Evolutionary conservation across 1,139 yeast genomes (phyloP).

Genomic region (Magnusiomyces magnusii): DNA sequence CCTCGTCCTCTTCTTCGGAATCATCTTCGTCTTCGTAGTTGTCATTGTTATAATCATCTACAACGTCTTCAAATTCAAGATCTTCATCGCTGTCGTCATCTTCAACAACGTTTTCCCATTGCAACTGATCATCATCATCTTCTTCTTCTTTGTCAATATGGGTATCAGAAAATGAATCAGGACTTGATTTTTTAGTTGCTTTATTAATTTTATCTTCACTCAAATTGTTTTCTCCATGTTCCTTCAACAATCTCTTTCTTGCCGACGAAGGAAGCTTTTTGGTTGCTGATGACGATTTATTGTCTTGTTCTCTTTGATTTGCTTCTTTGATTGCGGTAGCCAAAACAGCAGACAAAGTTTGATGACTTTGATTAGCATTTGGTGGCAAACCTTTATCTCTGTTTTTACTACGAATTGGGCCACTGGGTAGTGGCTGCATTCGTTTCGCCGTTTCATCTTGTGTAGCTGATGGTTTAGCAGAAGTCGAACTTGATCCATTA

Average conservation of each 20-base stretch:
- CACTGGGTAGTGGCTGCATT: not conserved
- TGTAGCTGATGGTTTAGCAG: not conserved
- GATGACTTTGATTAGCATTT: not conserved
- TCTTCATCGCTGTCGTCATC: conserved; percentile 25
- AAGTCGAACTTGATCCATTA: not conserved
- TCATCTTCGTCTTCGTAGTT: conserved; percentile 21
- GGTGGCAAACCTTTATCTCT: not conserved
- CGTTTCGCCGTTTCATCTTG: not conserved
- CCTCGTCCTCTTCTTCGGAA: conserved; percentile 34
- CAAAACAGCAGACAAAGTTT: not conserved
- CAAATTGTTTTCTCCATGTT: not conserved
- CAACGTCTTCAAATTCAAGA: conserved; percentile 33
- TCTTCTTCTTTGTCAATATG: not conserved
- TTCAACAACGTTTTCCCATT: conserved; percentile 1
- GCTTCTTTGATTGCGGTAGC: not conserved
- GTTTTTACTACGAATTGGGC: not conserved
- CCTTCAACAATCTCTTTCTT: not conserved
- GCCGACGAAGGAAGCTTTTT: conserved; percentile 3
- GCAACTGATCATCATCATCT: conserved; percentile 8
- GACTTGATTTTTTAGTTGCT: not conserved
- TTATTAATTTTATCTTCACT: not conserved
- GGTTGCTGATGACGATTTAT: not conserved
- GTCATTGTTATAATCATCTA: conserved; percentile 17
- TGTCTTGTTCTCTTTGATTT: not conserved
- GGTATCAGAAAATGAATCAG: too few species aligned